Conservation (phyloP, 441 rosid species). For the Erodium moschatum region DNA sequence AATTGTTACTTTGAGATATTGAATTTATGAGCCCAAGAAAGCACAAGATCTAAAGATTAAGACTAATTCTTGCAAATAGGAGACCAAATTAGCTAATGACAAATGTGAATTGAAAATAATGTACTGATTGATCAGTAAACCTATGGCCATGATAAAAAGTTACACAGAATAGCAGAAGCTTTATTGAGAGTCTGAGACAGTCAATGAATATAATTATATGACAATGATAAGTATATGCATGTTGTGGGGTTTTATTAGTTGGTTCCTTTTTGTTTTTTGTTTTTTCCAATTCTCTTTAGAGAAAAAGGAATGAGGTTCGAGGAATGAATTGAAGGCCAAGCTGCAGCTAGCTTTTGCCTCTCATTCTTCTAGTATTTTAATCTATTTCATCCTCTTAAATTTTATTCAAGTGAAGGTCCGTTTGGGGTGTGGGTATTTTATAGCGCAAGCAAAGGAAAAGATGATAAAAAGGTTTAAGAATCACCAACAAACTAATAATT, state of each 20-base stretch:
- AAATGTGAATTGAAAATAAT: neutral
- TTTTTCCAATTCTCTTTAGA: neutral
- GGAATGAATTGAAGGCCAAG: constrained; percentile 8
- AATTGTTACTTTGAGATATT: neutral
- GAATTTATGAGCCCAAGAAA: neutral
- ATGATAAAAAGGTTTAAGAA: neutral
- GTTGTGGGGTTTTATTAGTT: constrained; percentile 1
- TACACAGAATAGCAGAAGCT: neutral
- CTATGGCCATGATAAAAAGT: neutral
- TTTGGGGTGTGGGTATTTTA: constrained; percentile 7
- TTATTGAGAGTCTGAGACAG: neutral
- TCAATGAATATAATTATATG: neutral
- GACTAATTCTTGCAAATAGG: neutral
- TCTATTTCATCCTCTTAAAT: neutral
- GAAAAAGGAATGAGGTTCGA: neutral
- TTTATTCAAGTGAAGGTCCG: constrained; percentile 2
- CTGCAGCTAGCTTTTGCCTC: neutral
- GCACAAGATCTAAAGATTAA: neutral
- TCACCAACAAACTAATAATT: neutral
- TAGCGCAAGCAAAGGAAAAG: neutral
- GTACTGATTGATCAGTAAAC: neutral
- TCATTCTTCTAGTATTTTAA: neutral
- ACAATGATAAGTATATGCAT: neutral
- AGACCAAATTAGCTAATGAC: no score
- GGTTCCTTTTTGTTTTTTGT: neutral